These are phyloP conservation scores for Fusarium sp. DNA, from an alignment of 2,329 filamentous ascomycete species.

Conservation along the genomic window DNA sequence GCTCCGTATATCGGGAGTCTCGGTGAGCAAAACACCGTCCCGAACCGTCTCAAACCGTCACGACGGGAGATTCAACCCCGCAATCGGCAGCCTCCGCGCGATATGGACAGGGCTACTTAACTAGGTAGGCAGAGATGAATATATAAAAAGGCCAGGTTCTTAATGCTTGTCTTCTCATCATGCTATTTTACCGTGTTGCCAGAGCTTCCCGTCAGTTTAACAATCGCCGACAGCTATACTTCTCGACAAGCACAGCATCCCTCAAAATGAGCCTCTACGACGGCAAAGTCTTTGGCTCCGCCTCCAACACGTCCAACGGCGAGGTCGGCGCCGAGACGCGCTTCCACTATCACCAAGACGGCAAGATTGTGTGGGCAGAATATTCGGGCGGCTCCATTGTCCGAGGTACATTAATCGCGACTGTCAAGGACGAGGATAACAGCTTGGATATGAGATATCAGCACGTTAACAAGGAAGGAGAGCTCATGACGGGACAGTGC, in stretches of 20 bases:
- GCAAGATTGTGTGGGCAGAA: slow-evolving; percentile 44
- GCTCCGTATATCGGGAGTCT: slow-evolving; percentile 10
- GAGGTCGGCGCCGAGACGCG: slow-evolving; percentile 38
- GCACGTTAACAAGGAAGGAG: slow-evolving; percentile 41
- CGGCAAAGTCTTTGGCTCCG: slow-evolving; percentile 28
- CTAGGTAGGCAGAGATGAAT: neutral
- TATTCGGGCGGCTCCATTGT: slow-evolving; percentile 41
- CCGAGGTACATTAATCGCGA: slow-evolving; percentile 39
- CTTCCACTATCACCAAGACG: slow-evolving; percentile 45
- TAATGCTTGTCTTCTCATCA: neutral
- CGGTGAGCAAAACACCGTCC: slow-evolving; percentile 12
- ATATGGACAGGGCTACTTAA: neutral
- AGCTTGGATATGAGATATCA: slow-evolving; percentile 45
- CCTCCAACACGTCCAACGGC: slow-evolving; percentile 40
- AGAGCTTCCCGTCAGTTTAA: neutral
- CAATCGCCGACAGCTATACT: neutral
- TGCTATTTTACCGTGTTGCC: neutral
- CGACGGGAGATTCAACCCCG: slow-evolving; percentile 15
- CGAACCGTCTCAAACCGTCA: slow-evolving; percentile 20
- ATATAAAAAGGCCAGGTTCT: neutral
- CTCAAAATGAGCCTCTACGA: slow-evolving; percentile 25
- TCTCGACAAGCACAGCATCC: neutral
- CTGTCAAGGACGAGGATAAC: slow-evolving; percentile 26
- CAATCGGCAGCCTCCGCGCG: slow-evolving; percentile 18
- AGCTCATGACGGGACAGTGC: slow-evolving; percentile 44